A percentile compares a stretch with the other conserved stretches of the same genome.
phyloP scores from a whole-genome alignment of 2,329 filamentous ascomycete species.

The Xylaria sp. region DNA sequence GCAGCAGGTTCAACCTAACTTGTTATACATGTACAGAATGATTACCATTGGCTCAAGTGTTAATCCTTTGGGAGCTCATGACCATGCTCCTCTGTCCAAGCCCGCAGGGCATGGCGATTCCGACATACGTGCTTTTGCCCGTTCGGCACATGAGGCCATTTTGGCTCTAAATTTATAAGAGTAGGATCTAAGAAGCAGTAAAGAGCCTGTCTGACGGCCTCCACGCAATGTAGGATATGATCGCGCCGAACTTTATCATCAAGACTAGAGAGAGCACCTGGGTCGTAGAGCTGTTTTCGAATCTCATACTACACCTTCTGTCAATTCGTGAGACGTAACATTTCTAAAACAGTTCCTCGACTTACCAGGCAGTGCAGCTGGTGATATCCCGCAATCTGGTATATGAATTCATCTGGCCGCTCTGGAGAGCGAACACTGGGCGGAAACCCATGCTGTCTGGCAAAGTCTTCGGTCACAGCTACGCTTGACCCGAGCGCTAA shows the following conservation, averaged over 20 bases:
- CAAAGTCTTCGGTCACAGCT: conserved; percentile 7
- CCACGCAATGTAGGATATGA: conserved; percentile 19
- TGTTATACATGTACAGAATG: too few relatives aligned
- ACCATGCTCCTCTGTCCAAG: conserved; percentile 18
- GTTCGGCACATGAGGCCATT: conserved; percentile 24
- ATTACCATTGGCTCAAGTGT: background rate
- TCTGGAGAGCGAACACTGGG: conserved; percentile 5
- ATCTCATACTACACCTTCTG: conserved; percentile 9
- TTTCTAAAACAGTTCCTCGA: background rate
- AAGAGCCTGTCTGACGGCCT: conserved; percentile 20
- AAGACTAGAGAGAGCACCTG: background rate
- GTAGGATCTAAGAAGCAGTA: conserved; percentile 24
- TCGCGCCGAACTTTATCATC: conserved; percentile 1
- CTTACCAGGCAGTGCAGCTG: conserved; percentile 21
- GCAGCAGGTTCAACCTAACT: too few relatives aligned
- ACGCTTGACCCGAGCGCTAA: conserved; percentile 8
- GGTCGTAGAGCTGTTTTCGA: conserved; percentile 19
- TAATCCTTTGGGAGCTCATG: background rate
- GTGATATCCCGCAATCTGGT: conserved; percentile 25
- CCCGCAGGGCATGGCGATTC: conserved; percentile 21
- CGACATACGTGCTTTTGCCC: conserved; percentile 22
- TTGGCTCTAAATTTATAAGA: conserved; percentile 13
- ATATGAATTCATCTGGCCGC: background rate
- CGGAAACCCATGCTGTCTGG: background rate
- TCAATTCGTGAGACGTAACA: background rate